Evolutionary conservation across 2,329 filamentous ascomycete genomes (phyloP).

Genomic region (Volutella citrinella): DNA sequence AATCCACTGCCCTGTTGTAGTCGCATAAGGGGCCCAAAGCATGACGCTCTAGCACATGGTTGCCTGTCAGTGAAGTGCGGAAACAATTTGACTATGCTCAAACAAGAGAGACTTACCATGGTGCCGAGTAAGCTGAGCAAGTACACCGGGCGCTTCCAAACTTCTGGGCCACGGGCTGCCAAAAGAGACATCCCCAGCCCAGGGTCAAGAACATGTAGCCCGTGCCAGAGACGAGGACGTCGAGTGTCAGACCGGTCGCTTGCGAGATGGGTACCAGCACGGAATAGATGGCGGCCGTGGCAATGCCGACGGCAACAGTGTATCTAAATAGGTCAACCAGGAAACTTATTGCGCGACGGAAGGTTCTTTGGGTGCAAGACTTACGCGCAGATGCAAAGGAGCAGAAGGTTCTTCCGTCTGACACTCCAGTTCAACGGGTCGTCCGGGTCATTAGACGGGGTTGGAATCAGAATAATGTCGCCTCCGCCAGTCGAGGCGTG

Average conservation of each 20-base stretch:
- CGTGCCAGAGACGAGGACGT: background rate
- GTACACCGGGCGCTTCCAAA: constrained; percentile 39
- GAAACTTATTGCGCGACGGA: too few species aligned
- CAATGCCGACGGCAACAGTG: background rate
- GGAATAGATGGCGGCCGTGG: background rate
- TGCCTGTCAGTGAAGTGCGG: background rate
- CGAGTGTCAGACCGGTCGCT: background rate
- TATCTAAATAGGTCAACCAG: too few species aligned
- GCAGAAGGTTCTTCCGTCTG: background rate
- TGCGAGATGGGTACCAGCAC: background rate
- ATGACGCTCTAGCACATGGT: background rate
- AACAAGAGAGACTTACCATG: constrained; percentile 12
- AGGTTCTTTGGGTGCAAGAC: too few species aligned
- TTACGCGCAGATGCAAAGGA: background rate
- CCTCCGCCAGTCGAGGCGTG: constrained; percentile 24
- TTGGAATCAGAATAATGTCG: constrained; percentile 37
- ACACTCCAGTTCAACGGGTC: background rate
- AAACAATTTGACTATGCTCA: background rate
- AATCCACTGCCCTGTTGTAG: background rate
- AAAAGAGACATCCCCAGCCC: constrained; percentile 42
- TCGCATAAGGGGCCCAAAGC: background rate
- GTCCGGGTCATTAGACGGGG: background rate
- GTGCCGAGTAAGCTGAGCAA: constrained; percentile 29
- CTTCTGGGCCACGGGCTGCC: constrained; percentile 42
- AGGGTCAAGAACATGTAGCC: constrained; percentile 33